Evolutionary conservation across 495 filamentous ascomycete genomes (phyloP).

Genomic region (Penicilliopsis zonata): DNA sequence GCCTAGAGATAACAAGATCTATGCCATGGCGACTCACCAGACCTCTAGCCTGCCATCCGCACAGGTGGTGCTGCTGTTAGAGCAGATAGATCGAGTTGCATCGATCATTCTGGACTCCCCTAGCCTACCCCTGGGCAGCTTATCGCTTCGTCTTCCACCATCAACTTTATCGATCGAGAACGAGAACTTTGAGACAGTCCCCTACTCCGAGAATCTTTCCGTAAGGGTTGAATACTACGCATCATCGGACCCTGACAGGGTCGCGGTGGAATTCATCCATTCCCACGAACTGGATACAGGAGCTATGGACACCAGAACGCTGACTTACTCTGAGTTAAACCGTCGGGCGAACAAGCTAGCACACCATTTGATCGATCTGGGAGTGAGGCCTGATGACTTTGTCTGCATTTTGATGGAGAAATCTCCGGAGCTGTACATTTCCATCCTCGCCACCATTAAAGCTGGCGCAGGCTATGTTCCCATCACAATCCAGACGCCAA

Average conservation of each 20-base stretch:
- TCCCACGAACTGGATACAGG: constrained; percentile 18
- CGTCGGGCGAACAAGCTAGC: constrained; percentile 51
- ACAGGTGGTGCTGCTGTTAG: constrained; percentile 41
- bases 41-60: constrained; percentile 28
- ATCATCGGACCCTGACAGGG: constrained; percentile 28
- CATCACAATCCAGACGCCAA: constrained; percentile 51
- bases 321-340: constrained; percentile 56
- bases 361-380: constrained; percentile 33
- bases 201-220: constrained; percentile 23
- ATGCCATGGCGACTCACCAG: constrained; percentile 40
- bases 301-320: constrained; percentile 12
- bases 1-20: constrained; percentile 31
- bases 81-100: constrained; percentile 43
- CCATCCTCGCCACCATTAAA: constrained; percentile 61
- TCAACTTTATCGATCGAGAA: constrained; percentile 46
- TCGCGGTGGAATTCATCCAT: constrained; percentile 49
- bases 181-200: constrained; percentile 7
- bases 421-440: constrained; percentile 50
- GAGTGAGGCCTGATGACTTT: constrained; percentile 36
- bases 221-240: constrained; percentile 41
- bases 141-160: constrained; percentile 15
- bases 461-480: constrained; percentile 64
- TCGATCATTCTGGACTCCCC: constrained; percentile 30
- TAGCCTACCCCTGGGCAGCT: constrained; percentile 16
- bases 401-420: constrained; percentile 63